Base-by-base conservation (phyloP, 2,329 filamentous ascomycete genomes). In the Ceratocystis variospora region DNA sequence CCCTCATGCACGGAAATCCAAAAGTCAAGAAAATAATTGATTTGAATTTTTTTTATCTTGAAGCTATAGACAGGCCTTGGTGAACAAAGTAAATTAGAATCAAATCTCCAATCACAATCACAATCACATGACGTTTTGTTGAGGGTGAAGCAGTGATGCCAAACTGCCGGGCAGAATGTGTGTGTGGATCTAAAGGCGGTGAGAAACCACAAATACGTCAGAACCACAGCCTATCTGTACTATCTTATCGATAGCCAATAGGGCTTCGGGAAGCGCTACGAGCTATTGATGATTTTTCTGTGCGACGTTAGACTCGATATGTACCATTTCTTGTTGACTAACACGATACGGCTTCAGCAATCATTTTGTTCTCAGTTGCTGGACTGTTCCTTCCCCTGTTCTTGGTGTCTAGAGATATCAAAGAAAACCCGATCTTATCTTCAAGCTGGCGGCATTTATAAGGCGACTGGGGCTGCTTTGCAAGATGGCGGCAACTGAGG, bases 181-280 rank as follows among this genome's bases (percentile, higher is more conserved):
- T 0, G 25, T 53, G 48, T 53, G 48, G 48, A 28, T 22, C 17
- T 6, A 28, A 53, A 53, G 48, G 48, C 48, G 48, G 48, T 28
- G 48, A 28, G 48, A 15, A 10, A 15, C 5, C 5, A 15, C 15
- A 28, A 15, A 25, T 53, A 53, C 48, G 48, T 53, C 48, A 53
- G 37, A 41, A 1, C 37, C 3, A 4, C 10, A 41, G 37, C 12
- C 48, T 53, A 12, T 53, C n/a, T 19, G 15, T 8, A 3, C 25
- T 66, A 66, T 66, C 65, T 66, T 66, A 66, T 66, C 65, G 31
- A 17, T 10, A 57, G 17, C 46, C 53, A 68, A 61, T 67, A 62
- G 22, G 48, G 41, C 12, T 44, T 19, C 6, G 37, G 1, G 7
- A 48, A 46, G 48, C 37, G 55, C 33, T 33, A 59, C 55, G 5